Evolutionary conservation across 352 stramenopile genomes (phyloP), one percentile per base, ranked within the genome.

Genomic region (Phytophthora cactorum): DNA sequence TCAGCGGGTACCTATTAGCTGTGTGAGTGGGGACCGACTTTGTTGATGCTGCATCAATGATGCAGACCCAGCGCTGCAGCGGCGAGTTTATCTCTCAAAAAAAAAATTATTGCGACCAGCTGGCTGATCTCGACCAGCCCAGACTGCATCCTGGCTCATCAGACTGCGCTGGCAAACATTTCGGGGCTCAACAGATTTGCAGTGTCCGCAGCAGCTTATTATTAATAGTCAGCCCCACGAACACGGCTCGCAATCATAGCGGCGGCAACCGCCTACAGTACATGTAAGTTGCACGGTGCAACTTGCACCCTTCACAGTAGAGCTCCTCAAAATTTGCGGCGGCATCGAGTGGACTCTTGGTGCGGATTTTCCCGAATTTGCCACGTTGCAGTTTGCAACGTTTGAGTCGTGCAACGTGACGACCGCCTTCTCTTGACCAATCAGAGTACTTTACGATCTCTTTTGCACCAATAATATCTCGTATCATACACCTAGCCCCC

Each of bases 331-430:
- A 70, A 39, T 66, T 66, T 70, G 63, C 46, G n/a, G 12, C 44
- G 27, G 22, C 25, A 43, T 43, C n/a, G 11, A 63, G 51, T 47
- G 52, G 64, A 72, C 58, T 68, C 45, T 51, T 68, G 50, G 38
- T 59, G 52, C 59, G 65, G 60, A 68, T 68, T 68, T 68, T 72
- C 47, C 65, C 47, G 41, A 22, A 47, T 27, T 58, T 49, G 46
- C 55, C 36, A 74, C 62, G 55, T 70, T 62, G 67, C 54, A 57
- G 32, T 62, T 56, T 43, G 36, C 36, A 47, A 47, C 5, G 41
- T 11, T 43, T 43, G 36, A 27, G 7, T 39, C 15, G 2, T 36
- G 45, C 58, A 59, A 72, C 38, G 46, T 41, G 32, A 59, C 66
- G 9, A 70, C 32, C 4, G 25, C 25, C 22, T 43, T 11, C 8